These are phyloP conservation scores for Colletotrichum cereale DNA, from an alignment of 2,329 filamentous ascomycete genomes.

Conservation along the genomic window DNA sequence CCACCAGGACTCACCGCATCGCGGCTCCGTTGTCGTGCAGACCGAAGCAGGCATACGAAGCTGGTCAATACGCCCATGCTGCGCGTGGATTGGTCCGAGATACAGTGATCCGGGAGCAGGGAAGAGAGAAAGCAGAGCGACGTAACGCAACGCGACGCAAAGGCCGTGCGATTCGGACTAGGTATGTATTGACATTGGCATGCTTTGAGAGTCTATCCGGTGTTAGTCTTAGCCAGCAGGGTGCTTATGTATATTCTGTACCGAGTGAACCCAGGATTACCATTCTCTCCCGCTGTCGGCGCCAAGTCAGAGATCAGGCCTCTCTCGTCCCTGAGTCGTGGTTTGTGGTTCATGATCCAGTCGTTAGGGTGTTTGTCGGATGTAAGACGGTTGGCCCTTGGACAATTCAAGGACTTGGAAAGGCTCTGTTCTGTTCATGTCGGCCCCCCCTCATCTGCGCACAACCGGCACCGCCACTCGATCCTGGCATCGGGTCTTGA, in stretches of 20 bases:
- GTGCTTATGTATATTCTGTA: neutral
- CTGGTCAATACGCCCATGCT: conserved; percentile 20
- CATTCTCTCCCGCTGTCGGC: conserved; percentile 1
- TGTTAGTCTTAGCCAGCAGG: conserved; percentile 9
- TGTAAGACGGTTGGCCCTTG: neutral
- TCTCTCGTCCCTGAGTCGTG: neutral
- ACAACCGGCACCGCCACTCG: conserved; percentile 20
- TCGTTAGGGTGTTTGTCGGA: neutral
- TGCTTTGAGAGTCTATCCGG: neutral
- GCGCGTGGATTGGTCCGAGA: conserved; percentile 31
- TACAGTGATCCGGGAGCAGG: neutral
- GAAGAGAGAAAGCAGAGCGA: conserved; percentile 12
- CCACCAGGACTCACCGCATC: conserved; percentile 36
- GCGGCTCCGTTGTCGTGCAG: conserved; percentile 36
- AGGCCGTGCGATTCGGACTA: conserved; percentile 7
- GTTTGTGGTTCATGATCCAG: neutral
- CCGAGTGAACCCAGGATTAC: neutral
- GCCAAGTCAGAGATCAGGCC: conserved; percentile 7
- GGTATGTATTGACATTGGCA: conserved; percentile 20
- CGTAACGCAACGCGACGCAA: conserved; percentile 19
- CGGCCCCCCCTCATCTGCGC: neutral
- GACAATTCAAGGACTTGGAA: neutral
- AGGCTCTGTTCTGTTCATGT: conserved; percentile 2
- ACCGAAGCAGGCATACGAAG: conserved; percentile 29
- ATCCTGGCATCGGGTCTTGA: conserved; percentile 28